Evolutionary conservation across 768 basidiomycete species (phyloP).

Genomic region (Hygrocybe punicea): DNA sequence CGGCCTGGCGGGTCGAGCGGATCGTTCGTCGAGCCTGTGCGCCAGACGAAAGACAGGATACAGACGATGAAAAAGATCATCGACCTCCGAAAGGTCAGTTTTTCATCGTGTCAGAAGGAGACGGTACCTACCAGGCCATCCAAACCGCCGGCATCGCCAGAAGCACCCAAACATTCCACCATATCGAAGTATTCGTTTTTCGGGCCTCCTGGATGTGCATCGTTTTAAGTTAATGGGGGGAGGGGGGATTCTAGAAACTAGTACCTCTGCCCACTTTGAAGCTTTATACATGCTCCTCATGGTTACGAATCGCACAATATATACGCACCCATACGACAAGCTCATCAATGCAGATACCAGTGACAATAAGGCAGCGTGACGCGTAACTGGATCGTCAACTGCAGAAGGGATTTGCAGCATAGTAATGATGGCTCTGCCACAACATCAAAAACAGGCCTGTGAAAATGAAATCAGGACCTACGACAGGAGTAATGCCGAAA

Average conservation of each 20-base stretch:
- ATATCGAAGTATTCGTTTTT: slow-evolving; percentile 24
- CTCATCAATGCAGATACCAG: slow-evolving; percentile 67
- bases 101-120: neutral
- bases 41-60: slow-evolving; percentile 70
- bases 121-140: slow-evolving; percentile 55
- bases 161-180: slow-evolving; percentile 63
- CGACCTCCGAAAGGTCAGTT: slow-evolving; percentile 40
- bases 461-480: slow-evolving; percentile 20
- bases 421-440: slow-evolving; percentile 59
- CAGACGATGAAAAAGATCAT: slow-evolving; percentile 62
- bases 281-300: slow-evolving; percentile 74
- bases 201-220: slow-evolving; percentile 51
- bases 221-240: neutral
- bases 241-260: neutral
- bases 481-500: slow-evolving; percentile 60
- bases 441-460: neutral
- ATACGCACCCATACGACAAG: slow-evolving; percentile 68
- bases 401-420: slow-evolving; percentile 60
- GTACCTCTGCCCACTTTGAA: slow-evolving; percentile 68
- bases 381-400: slow-evolving; percentile 56
- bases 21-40: slow-evolving; percentile 52
- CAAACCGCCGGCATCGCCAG: slow-evolving; percentile 64
- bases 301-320: slow-evolving; percentile 65
- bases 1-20: slow-evolving; percentile 27
- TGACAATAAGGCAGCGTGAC: slow-evolving; percentile 61